Conservation (phyloP, 2,329 filamentous ascomycete species). For the Aspergillus fumigatus region DNA sequence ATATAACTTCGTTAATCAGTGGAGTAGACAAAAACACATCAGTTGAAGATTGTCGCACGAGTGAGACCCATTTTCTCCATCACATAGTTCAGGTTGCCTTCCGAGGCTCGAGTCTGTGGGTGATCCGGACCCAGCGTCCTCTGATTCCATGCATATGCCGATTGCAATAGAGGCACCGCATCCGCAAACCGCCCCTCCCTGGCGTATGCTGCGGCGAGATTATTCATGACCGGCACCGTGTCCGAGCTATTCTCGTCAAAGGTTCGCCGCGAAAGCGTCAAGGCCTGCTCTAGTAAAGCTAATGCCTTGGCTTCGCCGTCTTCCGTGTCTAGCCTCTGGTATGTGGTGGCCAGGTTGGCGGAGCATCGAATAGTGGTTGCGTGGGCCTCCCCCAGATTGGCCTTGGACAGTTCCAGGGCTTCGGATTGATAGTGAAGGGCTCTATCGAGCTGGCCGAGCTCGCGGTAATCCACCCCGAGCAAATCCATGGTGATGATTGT, state of each 20-base stretch:
- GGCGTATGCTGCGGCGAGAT: not conserved
- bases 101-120: not conserved
- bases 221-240: not conserved
- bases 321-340: not conserved
- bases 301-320: not conserved
- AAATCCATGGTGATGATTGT: not conserved
- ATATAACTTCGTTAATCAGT: too few species aligned
- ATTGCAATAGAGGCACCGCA: not conserved
- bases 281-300: not conserved
- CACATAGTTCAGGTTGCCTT: not conserved
- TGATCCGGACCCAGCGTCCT: not conserved
- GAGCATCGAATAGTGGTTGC: not conserved
- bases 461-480: not conserved
- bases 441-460: not conserved
- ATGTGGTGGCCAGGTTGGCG: not conserved
- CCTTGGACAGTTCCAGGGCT: not conserved
- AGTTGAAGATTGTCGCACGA: not conserved
- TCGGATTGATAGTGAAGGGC: not conserved
- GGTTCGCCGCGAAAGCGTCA: not conserved
- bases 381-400: not conserved
- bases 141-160: not conserved
- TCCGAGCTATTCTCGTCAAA: not conserved
- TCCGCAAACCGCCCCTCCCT: not conserved
- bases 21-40: too few species aligned
- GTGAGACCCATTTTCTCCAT: not conserved